Base-by-base conservation (phyloP, 2,329 filamentous ascomycete genomes). In the Shiraia sp. region DNA sequence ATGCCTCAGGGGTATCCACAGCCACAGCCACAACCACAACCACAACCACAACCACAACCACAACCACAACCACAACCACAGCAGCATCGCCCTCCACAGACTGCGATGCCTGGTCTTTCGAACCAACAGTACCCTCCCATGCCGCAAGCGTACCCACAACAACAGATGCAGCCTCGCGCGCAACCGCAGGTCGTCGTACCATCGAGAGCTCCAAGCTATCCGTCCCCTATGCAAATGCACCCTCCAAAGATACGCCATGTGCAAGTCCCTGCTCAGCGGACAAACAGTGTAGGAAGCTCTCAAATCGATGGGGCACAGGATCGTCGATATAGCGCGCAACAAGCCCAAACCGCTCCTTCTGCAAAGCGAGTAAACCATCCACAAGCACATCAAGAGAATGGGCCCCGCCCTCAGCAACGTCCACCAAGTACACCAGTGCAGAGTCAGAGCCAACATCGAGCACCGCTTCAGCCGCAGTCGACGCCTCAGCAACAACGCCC, bases 281-380 rank as follows among this genome's bases (percentile, higher is more conserved):
- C 49, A 27, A 52, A 45, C 40, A 57, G 44, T 24, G 45, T 23
- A 2, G 51, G 43, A n/a, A 34, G 47, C 1, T 19, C 45, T 9
- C 56, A 59, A 27, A 40, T 40, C 31, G 57, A 58, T 13, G 53
- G 49, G 2, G 12, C 52, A 4, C 42, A 40, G 7, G 51, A 53
- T 10, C 50, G 45, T 14, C 47, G 36, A 7, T 44, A 49, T 26
- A 55, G 45, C 13, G 30, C 36, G 19, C 58, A 53, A 12, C 55
- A 55, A 17, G 31, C 36, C n/a, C 47, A 42, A 15, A 38, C 25
- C 12, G 49, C 64, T n/a, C 54, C 68, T 16, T 54, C 51, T 26
- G 62, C 66, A 32, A 74, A 72, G 31, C 65, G 71, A 13, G 55
- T 62, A 25, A 61, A 64, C 25, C 65, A 68, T 28, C 65, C 72